A percentile compares a stretch with the other conserved stretches of the same genome.
phyloP scores from a whole-genome alignment of 164 flowering plant species.

The Kingdonia uniflora region DNA sequence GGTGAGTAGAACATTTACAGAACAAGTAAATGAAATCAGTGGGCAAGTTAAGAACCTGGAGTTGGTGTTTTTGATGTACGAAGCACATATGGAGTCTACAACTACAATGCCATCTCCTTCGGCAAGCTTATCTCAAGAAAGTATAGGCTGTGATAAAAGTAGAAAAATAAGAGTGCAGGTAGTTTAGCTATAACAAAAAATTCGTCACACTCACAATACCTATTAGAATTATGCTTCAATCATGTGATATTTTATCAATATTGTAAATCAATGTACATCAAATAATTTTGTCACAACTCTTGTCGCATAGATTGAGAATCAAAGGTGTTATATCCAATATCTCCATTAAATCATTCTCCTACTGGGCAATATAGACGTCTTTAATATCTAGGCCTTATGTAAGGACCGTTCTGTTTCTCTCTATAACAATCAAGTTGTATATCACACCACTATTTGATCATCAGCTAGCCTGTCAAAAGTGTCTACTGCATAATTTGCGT shows the following conservation, averaged over 20 bases:
- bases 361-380: too few relatives aligned
- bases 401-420: too few relatives aligned
- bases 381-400: too few relatives aligned
- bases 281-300: too few relatives aligned
- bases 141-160: conserved; percentile 45
- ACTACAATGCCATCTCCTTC: conserved; percentile 56
- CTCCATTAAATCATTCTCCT: too few relatives aligned
- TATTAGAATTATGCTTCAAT: not conserved
- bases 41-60: conserved; percentile 2
- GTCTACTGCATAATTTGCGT: too few relatives aligned
- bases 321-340: too few relatives aligned
- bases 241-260: not conserved
- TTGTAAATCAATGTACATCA: not conserved
- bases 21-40: not conserved
- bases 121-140: conserved; percentile 93
- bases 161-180: not conserved
- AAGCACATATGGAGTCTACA: not conserved
- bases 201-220: not conserved
- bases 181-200: not conserved
- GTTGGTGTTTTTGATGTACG: conserved; percentile 7
- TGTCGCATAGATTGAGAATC: too few relatives aligned
- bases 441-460: too few relatives aligned
- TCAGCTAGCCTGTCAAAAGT: too few relatives aligned
- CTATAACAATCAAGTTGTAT: too few relatives aligned
- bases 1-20: not conserved